These are phyloP conservation scores for Perkinsela sp. DNA, from an alignment of 208 protist species.

Conservation along the genomic window DNA sequence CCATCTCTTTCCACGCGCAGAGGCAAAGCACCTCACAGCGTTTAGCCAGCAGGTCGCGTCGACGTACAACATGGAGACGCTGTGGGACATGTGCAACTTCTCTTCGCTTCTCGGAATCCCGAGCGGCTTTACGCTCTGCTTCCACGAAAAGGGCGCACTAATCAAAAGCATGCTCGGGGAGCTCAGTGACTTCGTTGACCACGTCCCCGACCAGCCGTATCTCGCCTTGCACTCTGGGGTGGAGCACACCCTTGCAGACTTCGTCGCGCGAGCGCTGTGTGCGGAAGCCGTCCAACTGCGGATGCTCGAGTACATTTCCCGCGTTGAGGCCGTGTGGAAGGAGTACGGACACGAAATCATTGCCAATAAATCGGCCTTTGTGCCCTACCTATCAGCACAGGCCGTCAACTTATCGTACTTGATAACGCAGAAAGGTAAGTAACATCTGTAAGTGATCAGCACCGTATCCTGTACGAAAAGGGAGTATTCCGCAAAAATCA, in stretches of 20 bases:
- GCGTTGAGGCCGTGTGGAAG: slow-evolving; percentile 50
- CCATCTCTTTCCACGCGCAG: slow-evolving; percentile 43
- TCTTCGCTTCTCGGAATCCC: slow-evolving; percentile 14
- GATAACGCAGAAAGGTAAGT: too few species aligned
- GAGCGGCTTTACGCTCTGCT: not conserved
- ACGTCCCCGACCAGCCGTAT: not conserved
- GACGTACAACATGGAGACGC: slow-evolving; percentile 65
- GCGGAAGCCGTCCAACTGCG: slow-evolving; percentile 38
- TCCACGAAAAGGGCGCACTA: slow-evolving; percentile 8
- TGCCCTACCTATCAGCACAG: not conserved
- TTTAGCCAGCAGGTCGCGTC: slow-evolving; percentile 57
- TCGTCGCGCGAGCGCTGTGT: slow-evolving; percentile 27
- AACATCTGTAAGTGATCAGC: too few species aligned
- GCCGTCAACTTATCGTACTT: not conserved
- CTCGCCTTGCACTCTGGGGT: not conserved
- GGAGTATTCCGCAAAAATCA: too few species aligned
- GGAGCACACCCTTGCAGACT: not conserved
- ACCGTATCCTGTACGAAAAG: too few species aligned
- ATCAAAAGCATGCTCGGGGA: slow-evolving; percentile 23
- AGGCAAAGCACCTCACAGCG: slow-evolving; percentile 63
- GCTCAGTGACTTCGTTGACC: slow-evolving; percentile 6
- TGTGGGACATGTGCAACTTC: slow-evolving; percentile 55
- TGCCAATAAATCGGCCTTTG: not conserved
- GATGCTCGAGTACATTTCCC: slow-evolving; percentile 60
- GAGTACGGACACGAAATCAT: slow-evolving; percentile 40